These are phyloP conservation scores for Pseudofabraea citricarpa DNA, from an alignment of 2,329 filamentous ascomycete genomes.

Conservation along the genomic window DNA sequence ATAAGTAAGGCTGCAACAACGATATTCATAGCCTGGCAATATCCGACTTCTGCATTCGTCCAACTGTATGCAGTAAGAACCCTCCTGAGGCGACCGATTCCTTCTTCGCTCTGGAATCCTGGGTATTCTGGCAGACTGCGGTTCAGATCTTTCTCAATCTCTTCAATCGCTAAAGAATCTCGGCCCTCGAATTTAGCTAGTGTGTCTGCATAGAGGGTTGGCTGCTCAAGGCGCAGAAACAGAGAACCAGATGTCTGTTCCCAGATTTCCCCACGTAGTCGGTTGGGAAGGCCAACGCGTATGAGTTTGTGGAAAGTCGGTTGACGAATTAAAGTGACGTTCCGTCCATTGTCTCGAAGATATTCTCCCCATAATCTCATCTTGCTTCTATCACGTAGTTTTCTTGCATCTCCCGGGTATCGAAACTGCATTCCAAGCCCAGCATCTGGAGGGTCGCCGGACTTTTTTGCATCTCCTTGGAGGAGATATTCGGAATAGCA, in stretches of 20 bases:
- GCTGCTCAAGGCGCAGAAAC: constrained; percentile 81
- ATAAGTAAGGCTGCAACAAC: constrained; percentile 96
- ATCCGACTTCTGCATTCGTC: constrained; percentile 92
- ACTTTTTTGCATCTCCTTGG: constrained; percentile 57
- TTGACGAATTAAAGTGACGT: constrained; percentile 86
- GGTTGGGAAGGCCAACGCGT: constrained; percentile 88
- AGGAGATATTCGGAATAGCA: constrained; percentile 89
- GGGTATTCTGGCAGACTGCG: constrained; percentile 95
- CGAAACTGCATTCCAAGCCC: constrained; percentile 88
- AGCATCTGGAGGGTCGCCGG: constrained; percentile 75
- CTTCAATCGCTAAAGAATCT: constrained; percentile 92
- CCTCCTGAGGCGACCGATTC: constrained; percentile 81
- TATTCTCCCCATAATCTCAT: constrained; percentile 98
- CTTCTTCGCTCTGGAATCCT: constrained; percentile 93
- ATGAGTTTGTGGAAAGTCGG: constrained; percentile 98
- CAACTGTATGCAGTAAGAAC: constrained; percentile 97
- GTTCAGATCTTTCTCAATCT: constrained; percentile 98
- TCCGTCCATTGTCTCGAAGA: constrained; percentile 88
- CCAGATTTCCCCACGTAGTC: constrained; percentile 91
- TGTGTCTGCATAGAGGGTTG: constrained; percentile 78
- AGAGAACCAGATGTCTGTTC: constrained; percentile 90
- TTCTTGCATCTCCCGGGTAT: constrained; percentile 92
- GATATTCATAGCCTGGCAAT: constrained; percentile 99
- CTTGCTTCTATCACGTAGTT: constrained; percentile 90
- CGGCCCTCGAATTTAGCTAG: constrained; percentile 76